Conservation (phyloP, 306 rosid species). For the Pyrus betulifolia region DNA sequence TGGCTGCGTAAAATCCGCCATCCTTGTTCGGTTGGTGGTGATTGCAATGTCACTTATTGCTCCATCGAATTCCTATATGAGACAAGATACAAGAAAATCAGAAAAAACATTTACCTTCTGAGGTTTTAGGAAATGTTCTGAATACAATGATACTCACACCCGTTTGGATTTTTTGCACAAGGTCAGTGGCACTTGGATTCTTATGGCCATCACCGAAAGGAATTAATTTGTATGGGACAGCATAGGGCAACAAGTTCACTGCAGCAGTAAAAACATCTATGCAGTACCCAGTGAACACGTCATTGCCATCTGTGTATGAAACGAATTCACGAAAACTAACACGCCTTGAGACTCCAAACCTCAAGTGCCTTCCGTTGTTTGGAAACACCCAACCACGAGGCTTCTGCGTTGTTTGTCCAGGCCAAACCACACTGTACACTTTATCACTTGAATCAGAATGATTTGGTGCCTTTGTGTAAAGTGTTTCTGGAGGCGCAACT, state of each 20-base stretch:
- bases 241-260: constrained; percentile 67
- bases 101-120: constrained; percentile 11
- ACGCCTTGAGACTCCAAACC: constrained; percentile 64
- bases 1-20: constrained; percentile 96
- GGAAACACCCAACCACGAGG: constrained; percentile 99
- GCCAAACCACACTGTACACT: constrained; percentile 62
- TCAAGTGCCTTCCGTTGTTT: constrained; percentile 67
- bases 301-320: constrained; percentile 41
- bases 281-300: constrained; percentile 71
- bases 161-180: constrained; percentile 49
- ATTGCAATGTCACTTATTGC: constrained; percentile 90
- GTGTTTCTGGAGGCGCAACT: constrained; percentile 47
- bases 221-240: constrained; percentile 61
- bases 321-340: constrained; percentile 59
- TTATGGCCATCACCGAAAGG: constrained; percentile 55
- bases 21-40: constrained; percentile 65
- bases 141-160: constrained; percentile 53
- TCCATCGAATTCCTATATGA: constrained; percentile 64
- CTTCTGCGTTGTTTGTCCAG: constrained; percentile 52
- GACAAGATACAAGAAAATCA: constrained; percentile 20
- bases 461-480: constrained; percentile 47
- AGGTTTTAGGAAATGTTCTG: constrained; percentile 3
- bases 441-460: constrained; percentile 34
- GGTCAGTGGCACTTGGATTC: constrained; percentile 58
- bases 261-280: constrained; percentile 85